A percentile compares a stretch with the other conserved stretches of the same genome.
These are phyloP conservation scores for Thoreauomyces humboldtii DNA, from an alignment of 192 early-diverging fungal genomes.

Conservation along the genomic window DNA sequence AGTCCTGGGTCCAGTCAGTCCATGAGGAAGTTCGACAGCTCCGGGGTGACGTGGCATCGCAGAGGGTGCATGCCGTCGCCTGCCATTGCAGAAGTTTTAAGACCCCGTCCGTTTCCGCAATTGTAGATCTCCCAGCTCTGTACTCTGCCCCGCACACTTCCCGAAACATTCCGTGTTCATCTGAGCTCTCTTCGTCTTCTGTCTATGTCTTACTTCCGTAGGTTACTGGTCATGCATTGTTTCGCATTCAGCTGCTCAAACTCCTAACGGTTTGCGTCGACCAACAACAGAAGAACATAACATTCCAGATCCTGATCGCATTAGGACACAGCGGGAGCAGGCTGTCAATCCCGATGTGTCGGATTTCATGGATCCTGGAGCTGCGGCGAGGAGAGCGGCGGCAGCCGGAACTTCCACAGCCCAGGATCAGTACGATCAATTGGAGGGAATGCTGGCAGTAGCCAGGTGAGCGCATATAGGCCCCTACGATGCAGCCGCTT, in stretches of 20 bases:
- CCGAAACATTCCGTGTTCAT: no score
- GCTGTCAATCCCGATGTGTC: constrained; percentile 24
- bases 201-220: constrained; percentile 31
- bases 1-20: no score
- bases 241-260: background rate
- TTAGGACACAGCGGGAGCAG: background rate
- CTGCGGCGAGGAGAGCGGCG: no score
- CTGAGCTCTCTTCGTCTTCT: no score
- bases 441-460: constrained; percentile 17
- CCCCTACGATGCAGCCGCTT: background rate
- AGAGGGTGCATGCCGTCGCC: no score
- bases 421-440: background rate
- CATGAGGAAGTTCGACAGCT: no score
- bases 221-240: background rate
- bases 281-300: constrained; percentile 20
- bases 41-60: no score
- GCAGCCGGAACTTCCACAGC: background rate
- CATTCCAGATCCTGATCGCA: constrained; percentile 13
- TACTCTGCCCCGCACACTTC: no score
- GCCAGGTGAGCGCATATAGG: constrained; percentile 10
- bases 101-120: no score
- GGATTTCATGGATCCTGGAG: constrained; percentile 37
- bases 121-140: no score
- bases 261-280: background rate
- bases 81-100: no score